Conservation (phyloP, 441 rosid species). For the Populus hybrid region DNA sequence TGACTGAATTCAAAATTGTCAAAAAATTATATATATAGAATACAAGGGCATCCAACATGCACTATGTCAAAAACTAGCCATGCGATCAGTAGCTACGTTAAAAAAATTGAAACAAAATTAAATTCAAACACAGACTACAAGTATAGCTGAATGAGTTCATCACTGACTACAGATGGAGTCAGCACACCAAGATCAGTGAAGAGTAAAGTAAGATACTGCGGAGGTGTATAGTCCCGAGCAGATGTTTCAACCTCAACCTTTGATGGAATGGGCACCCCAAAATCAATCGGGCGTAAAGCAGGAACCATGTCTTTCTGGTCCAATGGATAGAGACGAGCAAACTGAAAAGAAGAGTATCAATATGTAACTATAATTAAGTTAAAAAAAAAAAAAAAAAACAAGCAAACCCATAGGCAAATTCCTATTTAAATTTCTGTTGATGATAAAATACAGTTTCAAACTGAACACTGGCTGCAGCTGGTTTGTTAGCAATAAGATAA, state of each 20-base stretch:
- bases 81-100: not conserved
- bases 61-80: not conserved
- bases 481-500: not conserved
- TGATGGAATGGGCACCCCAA: conserved; percentile 72
- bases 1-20: conserved; percentile 2
- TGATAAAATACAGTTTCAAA: not conserved
- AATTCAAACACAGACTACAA: conserved; percentile 30
- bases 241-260: conserved; percentile 88
- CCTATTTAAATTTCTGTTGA: not conserved
- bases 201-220: conserved; percentile 79
- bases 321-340: conserved; percentile 86
- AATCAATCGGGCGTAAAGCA: conserved; percentile 71
- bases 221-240: conserved; percentile 87
- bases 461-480: not conserved
- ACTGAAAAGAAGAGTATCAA: conserved; percentile 40
- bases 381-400: not conserved
- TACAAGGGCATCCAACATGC: not conserved
- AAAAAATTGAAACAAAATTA: not conserved
- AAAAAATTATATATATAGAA: not conserved
- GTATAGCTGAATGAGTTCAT: conserved; percentile 85
- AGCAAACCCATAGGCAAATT: not conserved
- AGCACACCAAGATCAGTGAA: conserved; percentile 92
- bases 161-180: conserved; percentile 85
- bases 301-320: conserved; percentile 86
- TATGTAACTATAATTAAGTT: not conserved